These are phyloP conservation scores for Botryosphaeria dothidea DNA, from an alignment of 2,329 filamentous ascomycete species.

Conservation along the genomic window DNA sequence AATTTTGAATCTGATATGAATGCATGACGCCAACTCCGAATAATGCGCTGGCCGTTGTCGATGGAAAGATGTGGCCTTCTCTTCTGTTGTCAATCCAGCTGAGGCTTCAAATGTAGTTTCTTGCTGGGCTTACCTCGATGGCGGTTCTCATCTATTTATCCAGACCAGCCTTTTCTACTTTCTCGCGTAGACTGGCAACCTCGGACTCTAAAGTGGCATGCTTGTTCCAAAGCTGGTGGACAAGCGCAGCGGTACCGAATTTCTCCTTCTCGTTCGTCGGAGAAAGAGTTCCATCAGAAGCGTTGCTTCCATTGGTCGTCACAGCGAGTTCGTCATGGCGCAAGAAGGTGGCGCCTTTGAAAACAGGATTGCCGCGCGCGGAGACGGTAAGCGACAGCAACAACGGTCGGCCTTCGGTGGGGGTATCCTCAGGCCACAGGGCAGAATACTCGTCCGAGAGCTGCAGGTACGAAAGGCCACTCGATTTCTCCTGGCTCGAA, in stretches of 20 bases:
- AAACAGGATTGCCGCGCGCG: not conserved
- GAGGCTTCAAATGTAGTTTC: too few species aligned
- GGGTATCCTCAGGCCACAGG: slow-evolving; percentile 10
- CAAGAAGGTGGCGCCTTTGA: slow-evolving; percentile 4
- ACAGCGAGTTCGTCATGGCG: slow-evolving; percentile 1
- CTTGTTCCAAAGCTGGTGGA: slow-evolving; percentile 11
- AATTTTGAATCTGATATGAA: too few species aligned
- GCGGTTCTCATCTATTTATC: not conserved
- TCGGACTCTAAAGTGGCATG: slow-evolving; percentile 5
- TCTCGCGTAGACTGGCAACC: not conserved
- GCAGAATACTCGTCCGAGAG: slow-evolving; percentile 6
- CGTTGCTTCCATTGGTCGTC: not conserved
- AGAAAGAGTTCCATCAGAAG: not conserved
- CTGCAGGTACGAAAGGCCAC: slow-evolving; percentile 11
- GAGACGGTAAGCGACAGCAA: slow-evolving; percentile 7
- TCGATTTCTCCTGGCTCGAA: not conserved
- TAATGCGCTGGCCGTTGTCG: too few species aligned
- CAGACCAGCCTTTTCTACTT: not conserved
- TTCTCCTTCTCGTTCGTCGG: not conserved
- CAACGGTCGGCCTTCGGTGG: not conserved
- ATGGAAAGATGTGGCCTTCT: too few species aligned
- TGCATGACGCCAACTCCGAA: too few species aligned
- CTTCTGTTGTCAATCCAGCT: too few species aligned
- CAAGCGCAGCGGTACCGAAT: not conserved
- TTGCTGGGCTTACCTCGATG: not conserved